Evolutionary conservation across 768 basidiomycete genomes (phyloP), one percentile per base, ranked within the genome.

Genomic region (Trametes maxima): DNA sequence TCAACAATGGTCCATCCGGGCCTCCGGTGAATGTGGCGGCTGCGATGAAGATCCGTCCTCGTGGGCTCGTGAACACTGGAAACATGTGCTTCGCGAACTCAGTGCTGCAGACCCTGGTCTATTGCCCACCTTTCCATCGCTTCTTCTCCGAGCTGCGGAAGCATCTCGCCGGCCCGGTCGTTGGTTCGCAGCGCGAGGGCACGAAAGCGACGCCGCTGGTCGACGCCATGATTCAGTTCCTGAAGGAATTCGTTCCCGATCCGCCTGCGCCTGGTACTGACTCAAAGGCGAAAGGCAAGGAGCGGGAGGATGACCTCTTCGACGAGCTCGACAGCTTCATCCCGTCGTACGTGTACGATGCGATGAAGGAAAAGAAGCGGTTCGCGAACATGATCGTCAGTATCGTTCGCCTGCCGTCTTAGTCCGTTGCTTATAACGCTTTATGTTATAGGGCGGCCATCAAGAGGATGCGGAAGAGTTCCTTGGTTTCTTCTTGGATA

Each of bases 401-500:
- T 82, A 2, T 1, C 21, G 43, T 60, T 63, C 48, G 2, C 2
- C 21, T 25, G 61, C 25, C 16, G 24, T 40, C 49, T n/a, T 59
- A 2, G 33, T 50, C n/a, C n/a, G 28, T 19, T 17, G 48, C n/a
- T 58, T 43, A 53, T 35, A 60, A 61, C 59, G 22, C 24, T 54
- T 68, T 44, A 39, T 64, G 35, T 5, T 48, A 33, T 65, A 94
- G 85, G 86, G 92, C 39, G 95, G 95, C 0, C 92, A 94, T 60
- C 96, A 99, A 76, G 96, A 99, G 73, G 96, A 99, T 60, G 96
- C 95, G 11, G 95, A 99, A 74, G 96, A 99, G 74, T 98, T 97
- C 74, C 79, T 98, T n/a, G 96, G 96, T 3, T 98, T 97, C 76
- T 96, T 93, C 76, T 80, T 98, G 24, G 94, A 98, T 68, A 92